These are phyloP conservation scores for Pisolithus orientalis DNA, from an alignment of 768 basidiomycete species.

Conservation along the genomic window DNA sequence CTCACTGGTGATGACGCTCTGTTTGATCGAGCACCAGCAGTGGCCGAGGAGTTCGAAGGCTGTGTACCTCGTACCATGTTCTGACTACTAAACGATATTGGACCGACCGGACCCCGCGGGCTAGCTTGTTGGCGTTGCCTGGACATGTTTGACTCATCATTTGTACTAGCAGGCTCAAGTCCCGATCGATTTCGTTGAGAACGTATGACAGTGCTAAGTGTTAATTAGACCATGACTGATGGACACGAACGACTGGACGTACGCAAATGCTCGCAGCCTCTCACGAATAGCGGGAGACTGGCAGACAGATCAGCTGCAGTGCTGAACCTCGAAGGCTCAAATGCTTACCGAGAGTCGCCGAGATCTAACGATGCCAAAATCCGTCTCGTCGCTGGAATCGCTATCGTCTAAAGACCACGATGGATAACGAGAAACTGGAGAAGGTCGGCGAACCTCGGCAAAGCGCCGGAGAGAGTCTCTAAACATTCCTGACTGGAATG, in stretches of 20 bases:
- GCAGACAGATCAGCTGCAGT: neutral
- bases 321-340: neutral
- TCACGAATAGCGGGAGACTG: neutral
- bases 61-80: neutral
- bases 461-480: constrained; percentile 26
- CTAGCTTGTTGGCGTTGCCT: neutral
- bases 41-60: neutral
- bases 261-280: neutral
- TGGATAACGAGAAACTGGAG: constrained; percentile 1
- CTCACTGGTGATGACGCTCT: neutral
- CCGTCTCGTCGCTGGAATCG: neutral
- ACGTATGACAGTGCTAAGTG: neutral
- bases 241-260: neutral
- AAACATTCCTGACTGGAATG: constrained; percentile 28
- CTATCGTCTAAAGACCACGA: neutral
- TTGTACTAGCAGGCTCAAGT: neutral
- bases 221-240: neutral
- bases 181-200: neutral
- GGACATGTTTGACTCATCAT: neutral
- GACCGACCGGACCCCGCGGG: neutral
- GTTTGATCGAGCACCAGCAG: neutral
- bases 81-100: neutral
- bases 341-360: neutral
- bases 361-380: neutral
- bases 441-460: constrained; percentile 16